These are phyloP conservation scores for Gossypium stocksii DNA, from an alignment of 345 rosid species.

Conservation along the genomic window DNA sequence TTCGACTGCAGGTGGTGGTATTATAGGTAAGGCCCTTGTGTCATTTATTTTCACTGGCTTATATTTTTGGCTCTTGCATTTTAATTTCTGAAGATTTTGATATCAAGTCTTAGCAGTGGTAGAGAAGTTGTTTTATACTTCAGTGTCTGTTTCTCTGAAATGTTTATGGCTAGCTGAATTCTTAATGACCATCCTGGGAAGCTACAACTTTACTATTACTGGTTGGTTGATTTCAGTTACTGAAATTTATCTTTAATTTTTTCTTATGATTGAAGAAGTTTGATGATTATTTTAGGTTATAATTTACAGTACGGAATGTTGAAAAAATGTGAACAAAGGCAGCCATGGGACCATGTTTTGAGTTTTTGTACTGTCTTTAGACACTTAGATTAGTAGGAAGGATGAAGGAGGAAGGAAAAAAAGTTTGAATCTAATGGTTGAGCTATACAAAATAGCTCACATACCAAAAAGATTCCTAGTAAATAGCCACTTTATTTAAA, in stretches of 20 bases:
- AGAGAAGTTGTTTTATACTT: not conserved
- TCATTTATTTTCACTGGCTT: not conserved
- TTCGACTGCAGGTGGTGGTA: slow-evolving; percentile 89
- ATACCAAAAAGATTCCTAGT: not conserved
- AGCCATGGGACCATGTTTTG: not conserved
- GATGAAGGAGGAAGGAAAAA: not conserved
- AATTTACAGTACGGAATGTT: not conserved
- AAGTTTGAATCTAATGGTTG: not conserved
- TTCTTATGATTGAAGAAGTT: not conserved
- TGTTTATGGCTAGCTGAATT: not conserved
- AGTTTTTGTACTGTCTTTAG: not conserved
- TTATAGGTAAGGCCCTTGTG: slow-evolving; percentile 54
- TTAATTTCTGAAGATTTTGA: not conserved
- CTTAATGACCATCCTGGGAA: not conserved
- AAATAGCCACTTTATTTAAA: not conserved
- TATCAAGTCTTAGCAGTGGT: not conserved
- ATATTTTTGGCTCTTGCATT: not conserved
- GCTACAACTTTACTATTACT: not conserved
- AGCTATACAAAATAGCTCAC: not conserved
- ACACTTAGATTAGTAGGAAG: not conserved
- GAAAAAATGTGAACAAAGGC: not conserved
- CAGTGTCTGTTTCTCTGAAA: not conserved
- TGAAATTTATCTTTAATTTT: not conserved
- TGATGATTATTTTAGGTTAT: not conserved
- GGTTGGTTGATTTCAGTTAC: too few species aligned